phyloP scores from a whole-genome alignment of 1,284 basidiomycete genomes.

The Pascua sp. region DNA sequence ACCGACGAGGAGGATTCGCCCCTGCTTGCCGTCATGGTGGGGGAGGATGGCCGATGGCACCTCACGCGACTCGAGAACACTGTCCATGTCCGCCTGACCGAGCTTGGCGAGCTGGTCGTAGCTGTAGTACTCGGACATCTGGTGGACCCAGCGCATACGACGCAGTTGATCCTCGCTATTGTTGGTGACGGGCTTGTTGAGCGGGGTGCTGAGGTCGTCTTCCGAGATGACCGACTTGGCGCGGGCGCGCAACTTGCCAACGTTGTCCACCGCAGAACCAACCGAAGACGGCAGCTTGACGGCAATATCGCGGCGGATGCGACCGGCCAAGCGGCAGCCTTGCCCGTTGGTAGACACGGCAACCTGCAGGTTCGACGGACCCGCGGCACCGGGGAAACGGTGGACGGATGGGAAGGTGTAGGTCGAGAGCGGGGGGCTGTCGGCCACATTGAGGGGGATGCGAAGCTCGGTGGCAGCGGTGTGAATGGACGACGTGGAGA shows the following conservation, averaged over 20 bases:
- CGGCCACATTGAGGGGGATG: constrained; percentile 81
- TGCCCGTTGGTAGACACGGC: constrained; percentile 88
- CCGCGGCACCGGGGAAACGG: constrained; percentile 59
- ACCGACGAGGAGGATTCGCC: constrained; percentile 81
- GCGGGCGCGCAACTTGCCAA: constrained; percentile 66
- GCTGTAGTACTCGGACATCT: constrained; percentile 92
- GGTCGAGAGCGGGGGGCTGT: constrained; percentile 81
- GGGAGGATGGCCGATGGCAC: constrained; percentile 15
- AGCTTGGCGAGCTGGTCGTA: constrained; percentile 71
- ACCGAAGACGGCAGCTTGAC: constrained; percentile 68
- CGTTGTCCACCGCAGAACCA: constrained; percentile 71
- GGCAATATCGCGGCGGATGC: constrained; percentile 79
- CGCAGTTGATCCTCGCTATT: constrained; percentile 47
- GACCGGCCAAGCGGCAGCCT: constrained; percentile 79
- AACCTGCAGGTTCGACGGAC: constrained; percentile 68
- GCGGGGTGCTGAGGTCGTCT: constrained; percentile 59
- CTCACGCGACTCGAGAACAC: constrained; percentile 52
- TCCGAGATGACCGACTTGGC: constrained; percentile 54
- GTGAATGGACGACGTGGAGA: constrained; percentile 48
- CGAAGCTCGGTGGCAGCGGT: constrained; percentile 62
- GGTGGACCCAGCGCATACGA: constrained; percentile 81
- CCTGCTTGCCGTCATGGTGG: constrained; percentile 48
- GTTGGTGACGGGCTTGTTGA: constrained; percentile 75
- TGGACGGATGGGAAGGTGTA: constrained; percentile 85
- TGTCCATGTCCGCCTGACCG: constrained; percentile 65